These are phyloP conservation scores for Tricholoma sp. DNA, from an alignment of 768 basidiomycete genomes.

Conservation along the genomic window DNA sequence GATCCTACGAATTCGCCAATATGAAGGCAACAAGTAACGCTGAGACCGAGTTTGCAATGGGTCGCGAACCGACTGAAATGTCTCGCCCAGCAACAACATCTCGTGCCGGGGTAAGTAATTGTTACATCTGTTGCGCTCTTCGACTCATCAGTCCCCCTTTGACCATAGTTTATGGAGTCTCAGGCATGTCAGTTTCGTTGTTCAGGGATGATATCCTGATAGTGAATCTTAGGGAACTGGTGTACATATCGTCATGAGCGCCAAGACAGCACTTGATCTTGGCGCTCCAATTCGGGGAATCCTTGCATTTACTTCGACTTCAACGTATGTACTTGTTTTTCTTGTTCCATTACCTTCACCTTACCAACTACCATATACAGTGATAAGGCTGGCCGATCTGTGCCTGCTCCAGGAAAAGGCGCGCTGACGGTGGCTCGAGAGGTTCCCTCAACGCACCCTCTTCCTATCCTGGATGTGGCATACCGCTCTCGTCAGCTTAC, in stretches of 20 bases:
- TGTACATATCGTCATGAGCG: slow-evolving; percentile 96
- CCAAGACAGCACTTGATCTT: slow-evolving; percentile 91
- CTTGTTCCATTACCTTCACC: not conserved
- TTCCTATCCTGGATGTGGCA: slow-evolving; percentile 74
- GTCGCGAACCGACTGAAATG: slow-evolving; percentile 98
- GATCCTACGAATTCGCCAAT: slow-evolving; percentile 98
- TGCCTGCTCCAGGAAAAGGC: slow-evolving; percentile 95
- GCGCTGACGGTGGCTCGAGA: slow-evolving; percentile 87
- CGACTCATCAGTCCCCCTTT: slow-evolving; percentile 5
- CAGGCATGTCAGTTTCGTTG: slow-evolving; percentile 30
- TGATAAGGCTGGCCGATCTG: slow-evolving; percentile 97
- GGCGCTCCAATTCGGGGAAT: slow-evolving; percentile 92
- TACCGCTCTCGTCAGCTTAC: slow-evolving; percentile 92
- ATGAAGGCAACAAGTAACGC: slow-evolving; percentile 99
- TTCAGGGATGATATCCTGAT: not conserved
- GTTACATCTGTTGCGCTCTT: slow-evolving; percentile 3
- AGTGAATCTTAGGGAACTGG: slow-evolving; percentile 59
- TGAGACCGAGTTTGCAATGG: slow-evolving; percentile 97
- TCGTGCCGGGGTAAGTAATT: slow-evolving; percentile 76
- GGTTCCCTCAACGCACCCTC: slow-evolving; percentile 69
- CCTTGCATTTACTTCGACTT: slow-evolving; percentile 93
- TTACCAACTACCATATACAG: slow-evolving; percentile 31
- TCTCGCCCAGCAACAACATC: slow-evolving; percentile 96
- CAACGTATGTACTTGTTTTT: slow-evolving; percentile 57
- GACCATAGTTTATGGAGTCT: slow-evolving; percentile 83